Base-by-base conservation (phyloP, 768 basidiomycete species). In the Rhodosporidiobolus odoratus region DNA sequence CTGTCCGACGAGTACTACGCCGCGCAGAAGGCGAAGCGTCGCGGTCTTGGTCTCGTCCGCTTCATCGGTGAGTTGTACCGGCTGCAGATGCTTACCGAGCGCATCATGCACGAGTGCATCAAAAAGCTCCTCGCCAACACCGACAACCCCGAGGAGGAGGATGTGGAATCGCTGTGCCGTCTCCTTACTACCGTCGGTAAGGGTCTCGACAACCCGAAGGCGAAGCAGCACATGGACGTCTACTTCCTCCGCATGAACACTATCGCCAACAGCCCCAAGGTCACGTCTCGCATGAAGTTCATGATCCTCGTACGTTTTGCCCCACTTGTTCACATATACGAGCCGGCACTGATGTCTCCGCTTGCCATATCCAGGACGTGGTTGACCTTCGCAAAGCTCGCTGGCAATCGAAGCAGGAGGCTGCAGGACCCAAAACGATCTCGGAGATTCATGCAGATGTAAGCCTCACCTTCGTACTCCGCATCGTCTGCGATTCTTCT, bases 61-160 rank as follows among this genome's bases (percentile, higher is more conserved):
- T 94, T 99, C 82, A 97, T 98, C 73, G 94, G 95, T 73, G 95
- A 99, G 82, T 83, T 98, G 64, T 99, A 92, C 88, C 97, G 97
- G 82, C 83, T 99, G n/a, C 90, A 91, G 81, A 96, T 97, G 92
- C 83, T 98, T 64, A 93, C 92, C 58, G 92, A 93, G 82, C 88
- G 92, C 75, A 95, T 98, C 82, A 99, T 98, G 91, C 90, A 93
- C 83, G 90, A 92, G 81, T 99, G 95, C 83, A 88, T 97, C 79
- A 92, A 92, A 85, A 93, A 95, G 82, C 85, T 97, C 19, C 83
- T 98, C 19, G 86, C 88, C 64, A 97, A 99, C 78, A 89, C 95
- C 66, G 88, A 92, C 75, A 90, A 91, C 77, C 96, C 93, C 0
- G 93, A 97, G 78, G 95, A 98, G 81, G 95, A 97, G 82, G 94